Conservation (phyloP, 1,284 basidiomycete species). For the Peniophora sp. region DNA sequence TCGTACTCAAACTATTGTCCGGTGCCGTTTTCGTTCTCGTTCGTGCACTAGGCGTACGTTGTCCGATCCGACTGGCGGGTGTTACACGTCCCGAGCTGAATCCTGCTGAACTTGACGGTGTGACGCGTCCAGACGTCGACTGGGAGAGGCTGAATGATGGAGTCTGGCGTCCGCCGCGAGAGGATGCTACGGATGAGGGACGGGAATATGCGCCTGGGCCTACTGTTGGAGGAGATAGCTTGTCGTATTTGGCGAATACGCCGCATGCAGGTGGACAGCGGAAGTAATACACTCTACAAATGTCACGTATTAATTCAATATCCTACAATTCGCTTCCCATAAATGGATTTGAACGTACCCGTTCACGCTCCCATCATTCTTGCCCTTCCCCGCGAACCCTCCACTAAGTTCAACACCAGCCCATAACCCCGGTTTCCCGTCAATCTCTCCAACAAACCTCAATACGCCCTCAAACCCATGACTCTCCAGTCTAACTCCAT, state of each 20-base stretch:
- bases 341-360: slow-evolving; percentile 50
- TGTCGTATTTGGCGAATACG: slow-evolving; percentile 80
- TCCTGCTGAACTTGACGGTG: slow-evolving; percentile 32
- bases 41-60: slow-evolving; percentile 22
- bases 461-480: slow-evolving; percentile 80
- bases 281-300: slow-evolving; percentile 75
- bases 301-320: not conserved
- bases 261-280: slow-evolving; percentile 80
- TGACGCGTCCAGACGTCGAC: slow-evolving; percentile 24
- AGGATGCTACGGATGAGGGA: slow-evolving; percentile 77
- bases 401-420: slow-evolving; percentile 87
- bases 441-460: slow-evolving; percentile 74
- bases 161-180: slow-evolving; percentile 43
- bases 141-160: slow-evolving; percentile 25
- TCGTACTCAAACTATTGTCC: slow-evolving; percentile 1
- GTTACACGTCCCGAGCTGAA: slow-evolving; percentile 18
- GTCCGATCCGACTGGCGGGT: slow-evolving; percentile 12
- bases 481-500: slow-evolving; percentile 78
- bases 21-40: slow-evolving; percentile 8
- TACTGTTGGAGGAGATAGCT: slow-evolving; percentile 75
- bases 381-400: slow-evolving; percentile 86
- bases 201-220: slow-evolving; percentile 44
- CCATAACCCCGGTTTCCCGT: slow-evolving; percentile 82
- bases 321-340: too few relatives aligned
- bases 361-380: slow-evolving; percentile 88